Evolutionary conservation across 306 rosid species (phyloP).

Genomic region (Senna tora): DNA sequence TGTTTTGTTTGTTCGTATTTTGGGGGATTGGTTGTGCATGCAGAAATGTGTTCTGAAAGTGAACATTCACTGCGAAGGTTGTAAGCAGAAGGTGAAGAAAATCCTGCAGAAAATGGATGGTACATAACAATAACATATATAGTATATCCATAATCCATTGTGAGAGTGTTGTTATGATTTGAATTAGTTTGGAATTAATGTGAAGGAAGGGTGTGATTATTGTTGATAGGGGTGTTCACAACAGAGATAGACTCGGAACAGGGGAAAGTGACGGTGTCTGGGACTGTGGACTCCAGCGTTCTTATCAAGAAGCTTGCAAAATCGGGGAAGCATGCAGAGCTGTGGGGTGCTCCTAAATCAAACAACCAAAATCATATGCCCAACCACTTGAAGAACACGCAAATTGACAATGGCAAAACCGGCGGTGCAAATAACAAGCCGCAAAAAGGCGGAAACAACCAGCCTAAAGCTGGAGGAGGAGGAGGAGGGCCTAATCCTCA

Average conservation of each 20-base stretch:
- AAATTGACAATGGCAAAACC: constrained; percentile 50
- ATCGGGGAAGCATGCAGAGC: constrained; percentile 92
- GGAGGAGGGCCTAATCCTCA: constrained; percentile 29
- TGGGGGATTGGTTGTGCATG: constrained; percentile 53
- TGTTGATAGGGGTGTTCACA: constrained; percentile 73
- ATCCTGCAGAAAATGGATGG: constrained; percentile 94
- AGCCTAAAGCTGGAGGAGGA: constrained; percentile 46
- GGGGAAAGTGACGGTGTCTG: constrained; percentile 87
- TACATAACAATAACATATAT: too few relatives aligned
- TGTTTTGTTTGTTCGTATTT: too few relatives aligned
- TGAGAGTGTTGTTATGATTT: too few relatives aligned
- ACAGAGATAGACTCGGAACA: constrained; percentile 89
- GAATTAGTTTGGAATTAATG: too few relatives aligned
- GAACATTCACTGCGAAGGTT: constrained; percentile 97
- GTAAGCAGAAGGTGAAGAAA: constrained; percentile 94
- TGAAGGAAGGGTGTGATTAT: neutral
- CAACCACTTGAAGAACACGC: constrained; percentile 63
- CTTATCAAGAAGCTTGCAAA: constrained; percentile 86
- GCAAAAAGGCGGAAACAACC: constrained; percentile 59
- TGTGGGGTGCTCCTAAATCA: constrained; percentile 67
- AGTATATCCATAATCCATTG: neutral
- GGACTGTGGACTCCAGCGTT: constrained; percentile 83
- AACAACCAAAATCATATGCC: constrained; percentile 48
- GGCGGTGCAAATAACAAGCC: constrained; percentile 46
- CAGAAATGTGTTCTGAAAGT: constrained; percentile 97